Percentiles rank a stretch among this genome's conserved stretches.
phyloP scores from a whole-genome alignment of 441 rosid species.

The Raphanus hybrid region DNA sequence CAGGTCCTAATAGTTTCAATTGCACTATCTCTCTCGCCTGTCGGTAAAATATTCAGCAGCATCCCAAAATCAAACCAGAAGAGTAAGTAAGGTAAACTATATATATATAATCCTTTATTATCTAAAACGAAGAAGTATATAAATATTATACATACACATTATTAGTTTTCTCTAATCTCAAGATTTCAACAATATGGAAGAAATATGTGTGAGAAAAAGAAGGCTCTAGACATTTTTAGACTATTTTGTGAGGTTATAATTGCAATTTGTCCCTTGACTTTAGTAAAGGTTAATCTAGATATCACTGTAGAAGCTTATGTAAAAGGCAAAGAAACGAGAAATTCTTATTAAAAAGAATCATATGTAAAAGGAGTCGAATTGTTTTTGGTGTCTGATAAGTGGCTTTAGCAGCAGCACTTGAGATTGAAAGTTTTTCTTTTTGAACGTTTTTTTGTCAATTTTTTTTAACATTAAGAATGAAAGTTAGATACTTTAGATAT shows the following conservation, averaged over 20 bases:
- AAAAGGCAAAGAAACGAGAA: conserved; percentile 20
- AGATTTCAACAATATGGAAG: no score
- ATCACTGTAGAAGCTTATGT: conserved; percentile 37
- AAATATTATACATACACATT: not conserved
- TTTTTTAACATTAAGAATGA: no score
- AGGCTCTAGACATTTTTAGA: conserved; percentile 3
- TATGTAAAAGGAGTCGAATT: conserved; percentile 49
- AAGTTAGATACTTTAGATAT: no score
- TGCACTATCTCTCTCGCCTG: conserved; percentile 13
- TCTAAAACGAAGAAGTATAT: not conserved
- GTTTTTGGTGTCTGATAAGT: conserved; percentile 17
- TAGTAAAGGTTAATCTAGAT: conserved; percentile 42
- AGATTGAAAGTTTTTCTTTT: no score
- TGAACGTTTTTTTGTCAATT: no score
- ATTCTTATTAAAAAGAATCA: conserved; percentile 39
- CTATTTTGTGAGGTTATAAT: conserved; percentile 22
- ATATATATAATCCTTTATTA: not conserved
- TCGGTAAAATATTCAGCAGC: conserved; percentile 10
- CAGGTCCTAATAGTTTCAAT: conserved; percentile 11
- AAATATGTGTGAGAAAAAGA: not conserved
- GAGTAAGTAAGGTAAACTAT: conserved; percentile 1
- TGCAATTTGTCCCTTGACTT: conserved; percentile 51
- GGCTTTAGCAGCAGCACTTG: no score
- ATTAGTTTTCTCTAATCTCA: not conserved
- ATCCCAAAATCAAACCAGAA: conserved; percentile 6